Evolutionary conservation across 106 monocot species (phyloP), one percentile per base, ranked within the genome.

Genomic region (Dendrobium huoshanense): DNA sequence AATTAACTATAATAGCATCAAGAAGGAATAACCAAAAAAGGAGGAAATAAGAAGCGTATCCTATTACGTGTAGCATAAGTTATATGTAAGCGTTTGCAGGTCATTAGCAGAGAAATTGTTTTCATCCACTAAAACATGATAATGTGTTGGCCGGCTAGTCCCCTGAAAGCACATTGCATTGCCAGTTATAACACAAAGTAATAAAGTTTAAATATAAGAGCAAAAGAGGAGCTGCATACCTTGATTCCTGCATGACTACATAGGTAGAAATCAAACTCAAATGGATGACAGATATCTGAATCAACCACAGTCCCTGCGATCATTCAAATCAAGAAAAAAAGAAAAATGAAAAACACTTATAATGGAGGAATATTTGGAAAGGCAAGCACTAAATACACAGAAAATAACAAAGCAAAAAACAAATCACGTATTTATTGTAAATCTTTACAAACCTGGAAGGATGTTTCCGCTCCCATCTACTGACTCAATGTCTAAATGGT

Each of bases 231-330:
- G 56, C 5, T 15, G 41, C 45, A 79, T 77, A 85, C 91, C 73
- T 89, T 83, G 59, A 89, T 87, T 17, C 92, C 92, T 45, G 92
- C 89, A 86, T 89, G 92, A 70, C 92, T 92, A 80, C 92, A 92
- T 20, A 92, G 33, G 79, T 85, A 92, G 78, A 92, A 92, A 70
- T 92, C 89, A 44, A 92, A 92, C 80, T 89, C 92, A 22, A 85
- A 87, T 40, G 92, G 89, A 78, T 92, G 92, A 67, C 89, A 89
- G 20, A 89, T 89, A 41, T 87, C 89, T 27, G 87, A 82, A 80
- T 92, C 92, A 65, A 89, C 92, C 7, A 92, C 89, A 48, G 92
- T 92, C 40, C 89, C 92, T 92, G 80, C 49, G 41, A 49, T 42
- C 43, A 70, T 31, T 70, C 70, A 70, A 65, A 75, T 1, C n/a